Evolutionary conservation across 140 eudicot species (phyloP), one percentile per base, ranked within the genome.

Genomic region (Flaveria floridana): DNA sequence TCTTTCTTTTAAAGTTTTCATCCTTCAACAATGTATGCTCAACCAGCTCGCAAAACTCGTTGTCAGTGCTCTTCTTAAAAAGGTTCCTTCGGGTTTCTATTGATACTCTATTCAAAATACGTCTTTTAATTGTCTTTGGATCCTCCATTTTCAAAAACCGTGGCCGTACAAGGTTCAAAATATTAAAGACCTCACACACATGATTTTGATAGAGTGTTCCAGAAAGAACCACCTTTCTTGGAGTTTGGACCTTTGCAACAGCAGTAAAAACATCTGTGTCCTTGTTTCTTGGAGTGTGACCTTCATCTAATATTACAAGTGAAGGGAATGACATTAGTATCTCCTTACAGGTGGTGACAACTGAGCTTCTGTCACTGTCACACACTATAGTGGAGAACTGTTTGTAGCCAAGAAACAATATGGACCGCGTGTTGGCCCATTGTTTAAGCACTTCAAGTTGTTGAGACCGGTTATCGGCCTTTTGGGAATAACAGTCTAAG

Each of bases 151-250:
- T 86, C 62, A 94, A 65, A 80, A 94, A 94, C 77, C 85, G 87
- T 0, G 99, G 99, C 0, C 95, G 95, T 15, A 94, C 99, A 64
- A 94, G 91, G 72, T 94, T 88, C 73, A 94, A 78, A 53, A 94
- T 87, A 61, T 86, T 94, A 65, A 94, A 94, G 8, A 94, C 99
- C 74, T 94, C 99, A 59, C 56, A 77, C 8, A 94, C 99, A 14
- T 94, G 97, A 73, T 94, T 94, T 67, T 94, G 99, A 55, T 88
- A 94, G 7, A 94, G 86, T 1, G 99, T 94, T 15, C 99, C 99
- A 0, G 99, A 94, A 46, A 94, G 91, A 7, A 94, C 96, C 21
- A 94, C 99, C 28, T 94, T 94, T 46, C 96, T 80, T 12, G 89
- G 87, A 15, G 97, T 94, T 75, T 87, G 85, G 15, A 94, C 89